Conservation (phyloP, 2,329 filamentous ascomycete genomes). For the Fusarium cicatricum region DNA sequence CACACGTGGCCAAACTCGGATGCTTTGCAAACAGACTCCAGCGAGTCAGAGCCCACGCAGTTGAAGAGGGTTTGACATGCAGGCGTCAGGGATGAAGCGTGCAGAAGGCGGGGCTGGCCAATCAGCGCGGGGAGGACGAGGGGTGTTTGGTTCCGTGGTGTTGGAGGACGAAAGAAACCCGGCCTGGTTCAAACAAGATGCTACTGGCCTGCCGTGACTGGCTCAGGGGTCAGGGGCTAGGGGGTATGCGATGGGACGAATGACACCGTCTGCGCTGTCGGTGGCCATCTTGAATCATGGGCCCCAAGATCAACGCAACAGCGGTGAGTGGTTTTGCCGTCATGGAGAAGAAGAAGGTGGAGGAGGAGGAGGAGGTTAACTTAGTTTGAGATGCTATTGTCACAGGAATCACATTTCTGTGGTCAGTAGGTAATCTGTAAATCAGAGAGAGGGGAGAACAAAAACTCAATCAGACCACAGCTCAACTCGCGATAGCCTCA, state of each 20-base stretch:
- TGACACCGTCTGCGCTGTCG: slow-evolving; percentile 24
- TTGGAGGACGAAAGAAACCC: slow-evolving; percentile 5
- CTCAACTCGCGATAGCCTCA: slow-evolving; percentile 21
- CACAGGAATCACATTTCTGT: too few species aligned
- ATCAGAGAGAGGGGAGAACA: background rate
- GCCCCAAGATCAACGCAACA: slow-evolving; percentile 15
- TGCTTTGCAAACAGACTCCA: slow-evolving; percentile 2
- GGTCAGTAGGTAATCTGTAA: background rate
- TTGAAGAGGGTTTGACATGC: slow-evolving; percentile 36
- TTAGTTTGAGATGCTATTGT: too few species aligned
- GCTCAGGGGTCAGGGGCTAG: slow-evolving; percentile 22
- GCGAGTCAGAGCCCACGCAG: slow-evolving; percentile 33
- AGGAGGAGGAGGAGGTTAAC: too few species aligned
- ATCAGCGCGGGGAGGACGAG: slow-evolving; percentile 11
- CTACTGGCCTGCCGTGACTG: slow-evolving; percentile 21
- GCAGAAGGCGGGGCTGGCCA: slow-evolving; percentile 26
- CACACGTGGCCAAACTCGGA: slow-evolving; percentile 14
- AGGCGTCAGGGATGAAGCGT: slow-evolving; percentile 28
- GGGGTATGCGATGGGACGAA: slow-evolving; percentile 26
- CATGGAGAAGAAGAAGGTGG: too few species aligned
- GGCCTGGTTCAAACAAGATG: slow-evolving; percentile 2
- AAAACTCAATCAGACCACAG: slow-evolving; percentile 21
- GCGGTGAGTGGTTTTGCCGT: slow-evolving; percentile 25
- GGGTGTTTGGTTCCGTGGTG: background rate
- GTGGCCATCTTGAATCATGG: slow-evolving; percentile 25